phyloP scores from a whole-genome alignment of 2,329 filamentous ascomycete species.

The Nemania serpens region DNA sequence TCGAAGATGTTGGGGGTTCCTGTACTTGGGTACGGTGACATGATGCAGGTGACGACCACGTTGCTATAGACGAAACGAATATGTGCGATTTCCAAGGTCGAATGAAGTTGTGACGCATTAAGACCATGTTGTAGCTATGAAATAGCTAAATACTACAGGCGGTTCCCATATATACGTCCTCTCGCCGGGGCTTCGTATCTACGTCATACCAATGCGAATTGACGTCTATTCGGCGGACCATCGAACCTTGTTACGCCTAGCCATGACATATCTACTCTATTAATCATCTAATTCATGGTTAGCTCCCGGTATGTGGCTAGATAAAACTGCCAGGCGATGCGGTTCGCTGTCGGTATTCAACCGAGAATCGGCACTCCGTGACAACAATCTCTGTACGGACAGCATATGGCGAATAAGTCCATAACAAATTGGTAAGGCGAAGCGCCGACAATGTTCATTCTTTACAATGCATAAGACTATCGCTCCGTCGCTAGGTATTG shows the following conservation, averaged over 20 bases:
- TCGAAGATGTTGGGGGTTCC: slow-evolving; percentile 28
- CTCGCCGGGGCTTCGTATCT: background rate
- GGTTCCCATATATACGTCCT: slow-evolving; percentile 2
- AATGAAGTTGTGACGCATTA: background rate
- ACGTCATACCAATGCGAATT: slow-evolving; percentile 22
- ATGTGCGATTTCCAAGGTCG: background rate
- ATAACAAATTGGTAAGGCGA: no score
- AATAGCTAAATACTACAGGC: background rate
- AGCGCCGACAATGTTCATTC: no score
- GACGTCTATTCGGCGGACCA: slow-evolving; percentile 16
- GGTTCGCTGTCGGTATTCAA: no score
- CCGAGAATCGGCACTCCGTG: no score
- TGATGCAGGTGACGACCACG: background rate
- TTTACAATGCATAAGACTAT: no score
- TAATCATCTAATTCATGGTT: background rate
- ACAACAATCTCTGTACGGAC: no score
- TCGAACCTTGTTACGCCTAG: background rate
- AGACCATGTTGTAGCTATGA: background rate
- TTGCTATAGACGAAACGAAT: background rate
- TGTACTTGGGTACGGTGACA: slow-evolving; percentile 18
- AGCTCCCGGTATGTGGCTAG: background rate
- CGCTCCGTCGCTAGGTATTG: no score
- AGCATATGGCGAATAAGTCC: no score
- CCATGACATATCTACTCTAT: background rate
- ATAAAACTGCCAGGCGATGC: no score